A percentile compares a stretch with the other conserved stretches of the same genome.
Conservation (phyloP, 2,329 filamentous ascomycete genomes). For the Arthroderma sp. region DNA sequence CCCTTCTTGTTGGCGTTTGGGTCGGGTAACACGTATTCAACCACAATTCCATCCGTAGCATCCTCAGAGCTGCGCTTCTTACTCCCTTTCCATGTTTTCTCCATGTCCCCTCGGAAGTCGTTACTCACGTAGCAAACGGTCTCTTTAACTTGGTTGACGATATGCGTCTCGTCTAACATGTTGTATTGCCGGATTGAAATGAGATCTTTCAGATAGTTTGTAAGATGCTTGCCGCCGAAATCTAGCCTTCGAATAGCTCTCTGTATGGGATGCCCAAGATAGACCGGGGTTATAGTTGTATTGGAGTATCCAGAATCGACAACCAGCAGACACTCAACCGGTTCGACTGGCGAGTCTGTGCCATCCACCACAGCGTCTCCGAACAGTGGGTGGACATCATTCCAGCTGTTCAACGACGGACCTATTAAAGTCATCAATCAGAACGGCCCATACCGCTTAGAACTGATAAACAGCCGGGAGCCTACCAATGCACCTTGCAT, state of each 20-base stretch:
- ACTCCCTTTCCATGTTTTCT: conserved; percentile 70
- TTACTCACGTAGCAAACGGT: conserved; percentile 68
- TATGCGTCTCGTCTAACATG: conserved; percentile 83
- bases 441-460: not conserved
- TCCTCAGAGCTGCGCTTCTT: conserved; percentile 26
- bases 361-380: conserved; percentile 40
- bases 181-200: conserved; percentile 88
- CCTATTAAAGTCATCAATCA: conserved; percentile 32
- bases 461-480: conserved; percentile 16
- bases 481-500: conserved; percentile 60
- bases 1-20: conserved; percentile 52
- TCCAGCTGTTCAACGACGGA: conserved; percentile 66
- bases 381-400: conserved; percentile 59
- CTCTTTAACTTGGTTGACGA: conserved; percentile 95
- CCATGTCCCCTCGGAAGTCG: conserved; percentile 65
- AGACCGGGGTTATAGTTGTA: conserved; percentile 76
- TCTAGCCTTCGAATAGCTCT: conserved; percentile 72
- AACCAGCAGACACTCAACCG: conserved; percentile 71
- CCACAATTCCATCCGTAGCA: conserved; percentile 44
- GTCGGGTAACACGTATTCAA: conserved; percentile 88
- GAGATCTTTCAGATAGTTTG: conserved; percentile 81
- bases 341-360: conserved; percentile 30
- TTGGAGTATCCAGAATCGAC: conserved; percentile 89
- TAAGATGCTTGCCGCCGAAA: conserved; percentile 82
- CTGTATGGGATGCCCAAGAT: conserved; percentile 68